phyloP scores from a whole-genome alignment of 148 eudicot genomes.

The Rhododendron kiyosumense region DNA sequence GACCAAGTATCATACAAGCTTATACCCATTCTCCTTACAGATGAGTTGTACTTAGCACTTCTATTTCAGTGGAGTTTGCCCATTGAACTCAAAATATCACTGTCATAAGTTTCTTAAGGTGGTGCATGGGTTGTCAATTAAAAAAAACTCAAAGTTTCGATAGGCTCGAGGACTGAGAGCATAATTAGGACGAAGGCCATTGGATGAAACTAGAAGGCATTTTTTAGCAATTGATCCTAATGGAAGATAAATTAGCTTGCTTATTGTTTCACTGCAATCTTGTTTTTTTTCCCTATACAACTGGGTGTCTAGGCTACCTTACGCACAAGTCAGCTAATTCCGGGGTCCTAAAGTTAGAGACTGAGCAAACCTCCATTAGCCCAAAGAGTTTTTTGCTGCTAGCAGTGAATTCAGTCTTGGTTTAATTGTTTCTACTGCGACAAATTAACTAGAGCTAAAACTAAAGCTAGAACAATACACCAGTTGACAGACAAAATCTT shows the following conservation, averaged over 20 bases:
- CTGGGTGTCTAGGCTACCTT: background rate
- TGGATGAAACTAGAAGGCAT: background rate
- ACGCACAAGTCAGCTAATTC: background rate
- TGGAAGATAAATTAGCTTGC: background rate
- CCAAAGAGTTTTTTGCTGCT: background rate
- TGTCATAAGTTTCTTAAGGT: background rate
- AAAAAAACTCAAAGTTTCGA: background rate
- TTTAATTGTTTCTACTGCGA: background rate
- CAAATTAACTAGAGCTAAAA: background rate
- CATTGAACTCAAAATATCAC: background rate
- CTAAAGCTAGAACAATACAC: background rate
- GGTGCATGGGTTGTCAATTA: background rate
- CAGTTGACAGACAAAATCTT: background rate
- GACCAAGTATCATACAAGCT: background rate
- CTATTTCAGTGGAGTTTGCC: background rate
- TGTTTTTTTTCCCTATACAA: background rate
- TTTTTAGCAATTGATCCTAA: background rate
- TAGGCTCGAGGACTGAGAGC: background rate
- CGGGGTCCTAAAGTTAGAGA: background rate
- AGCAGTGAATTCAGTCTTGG: background rate
- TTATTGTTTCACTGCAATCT: background rate
- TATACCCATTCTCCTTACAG: background rate
- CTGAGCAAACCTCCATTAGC: background rate
- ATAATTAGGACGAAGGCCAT: background rate
- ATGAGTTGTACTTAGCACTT: background rate